These are phyloP conservation scores for Lablab purpureus DNA, from an alignment of 306 rosid species.

Conservation along the genomic window DNA sequence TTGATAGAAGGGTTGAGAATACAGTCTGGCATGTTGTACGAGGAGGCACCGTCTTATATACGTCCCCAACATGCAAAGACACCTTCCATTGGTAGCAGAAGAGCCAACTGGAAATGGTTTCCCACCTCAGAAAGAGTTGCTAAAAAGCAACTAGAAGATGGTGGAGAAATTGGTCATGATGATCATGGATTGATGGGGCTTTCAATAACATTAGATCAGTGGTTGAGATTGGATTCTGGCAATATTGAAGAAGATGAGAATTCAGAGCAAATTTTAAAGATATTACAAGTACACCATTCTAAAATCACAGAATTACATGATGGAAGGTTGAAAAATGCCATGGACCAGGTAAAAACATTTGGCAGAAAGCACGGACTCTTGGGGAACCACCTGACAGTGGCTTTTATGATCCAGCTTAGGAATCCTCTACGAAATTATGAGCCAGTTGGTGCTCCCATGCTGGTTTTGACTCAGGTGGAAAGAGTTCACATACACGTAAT, in stretches of 20 bases:
- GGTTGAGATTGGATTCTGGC: slow-evolving; percentile 82
- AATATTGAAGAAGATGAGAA: slow-evolving; percentile 55
- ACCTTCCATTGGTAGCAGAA: slow-evolving; percentile 29
- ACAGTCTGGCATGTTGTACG: slow-evolving; percentile 63
- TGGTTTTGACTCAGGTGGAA: slow-evolving; percentile 68
- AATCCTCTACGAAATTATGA: slow-evolving; percentile 70
- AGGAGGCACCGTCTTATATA: slow-evolving; percentile 62
- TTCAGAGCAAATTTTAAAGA: slow-evolving; percentile 49
- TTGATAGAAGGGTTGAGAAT: slow-evolving; percentile 78
- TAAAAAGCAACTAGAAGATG: slow-evolving; percentile 36
- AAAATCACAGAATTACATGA: slow-evolving; percentile 53
- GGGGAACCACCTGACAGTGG: slow-evolving; percentile 65
- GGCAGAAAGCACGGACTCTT: slow-evolving; percentile 53
- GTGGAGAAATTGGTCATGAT: slow-evolving; percentile 36
- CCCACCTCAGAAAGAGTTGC: slow-evolving; percentile 44
- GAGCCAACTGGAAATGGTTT: slow-evolving; percentile 31
- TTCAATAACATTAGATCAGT: slow-evolving; percentile 67
- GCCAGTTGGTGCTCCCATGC: slow-evolving; percentile 76
- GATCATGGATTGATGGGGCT: slow-evolving; percentile 58
- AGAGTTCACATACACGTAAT: slow-evolving; percentile 46
- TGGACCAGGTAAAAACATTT: slow-evolving; percentile 32
- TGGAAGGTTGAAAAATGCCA: slow-evolving; percentile 48
- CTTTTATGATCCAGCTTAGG: slow-evolving; percentile 70
- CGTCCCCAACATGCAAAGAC: slow-evolving; percentile 39
- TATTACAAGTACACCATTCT: slow-evolving; percentile 65